Conservation (phyloP, 2,329 filamentous ascomycete species). For the Blumeriella jaapii region DNA sequence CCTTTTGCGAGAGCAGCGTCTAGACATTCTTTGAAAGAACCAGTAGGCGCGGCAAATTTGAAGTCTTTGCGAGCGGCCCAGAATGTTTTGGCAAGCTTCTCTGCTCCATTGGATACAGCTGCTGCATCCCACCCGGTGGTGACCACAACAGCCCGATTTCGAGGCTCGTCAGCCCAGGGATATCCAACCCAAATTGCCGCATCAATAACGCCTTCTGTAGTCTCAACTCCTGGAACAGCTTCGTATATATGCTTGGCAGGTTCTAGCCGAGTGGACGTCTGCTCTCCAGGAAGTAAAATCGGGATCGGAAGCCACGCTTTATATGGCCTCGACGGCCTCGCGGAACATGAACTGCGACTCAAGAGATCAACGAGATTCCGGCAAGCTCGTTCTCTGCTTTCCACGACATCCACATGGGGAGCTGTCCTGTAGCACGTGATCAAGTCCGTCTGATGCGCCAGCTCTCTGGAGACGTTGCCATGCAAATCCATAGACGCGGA, state of each 20-base stretch:
- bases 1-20: conserved; percentile 32
- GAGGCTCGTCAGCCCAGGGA: conserved; percentile 43
- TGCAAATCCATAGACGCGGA: conserved; percentile 45
- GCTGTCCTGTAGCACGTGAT: conserved; percentile 38
- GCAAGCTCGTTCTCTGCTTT: conserved; percentile 41
- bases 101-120: conserved; percentile 30
- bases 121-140: conserved; percentile 39
- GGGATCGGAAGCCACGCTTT: conserved; percentile 43
- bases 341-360: conserved; percentile 10
- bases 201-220: conserved; percentile 33
- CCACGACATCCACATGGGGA: conserved; percentile 38
- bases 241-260: conserved; percentile 40
- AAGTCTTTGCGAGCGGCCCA: conserved; percentile 38
- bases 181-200: conserved; percentile 45
- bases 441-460: conserved; percentile 38
- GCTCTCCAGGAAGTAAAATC: conserved; percentile 40
- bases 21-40: conserved; percentile 35
- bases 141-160: conserved; percentile 38
- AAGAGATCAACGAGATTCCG: conserved; percentile 35
- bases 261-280: conserved; percentile 42
- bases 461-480: conserved; percentile 39
- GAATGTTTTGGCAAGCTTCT: conserved; percentile 35
- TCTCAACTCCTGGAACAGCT: conserved; percentile 34
- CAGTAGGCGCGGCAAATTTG: conserved; percentile 40
- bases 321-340: conserved; percentile 29